Base-by-base conservation (phyloP, 169 alveolate species). In the Plasmodium gaboni region DNA sequence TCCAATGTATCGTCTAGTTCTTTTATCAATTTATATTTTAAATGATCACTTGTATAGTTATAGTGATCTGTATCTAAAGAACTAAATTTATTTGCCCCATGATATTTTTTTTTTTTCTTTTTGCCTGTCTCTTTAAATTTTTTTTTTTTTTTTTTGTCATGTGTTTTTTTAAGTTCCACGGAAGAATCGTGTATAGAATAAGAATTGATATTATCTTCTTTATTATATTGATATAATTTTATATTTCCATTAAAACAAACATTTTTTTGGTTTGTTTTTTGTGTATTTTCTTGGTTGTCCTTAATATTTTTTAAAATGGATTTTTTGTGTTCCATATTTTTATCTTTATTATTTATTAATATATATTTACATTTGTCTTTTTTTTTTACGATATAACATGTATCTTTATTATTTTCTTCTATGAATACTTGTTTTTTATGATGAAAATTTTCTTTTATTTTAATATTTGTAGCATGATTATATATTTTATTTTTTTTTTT, bases 231-330 rank as follows among this genome's bases (percentile, higher is more conserved):
- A 24, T 3, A 80, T 61, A 50, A 4, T 68, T 80, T 59, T 12
- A 80, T 17, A 48, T 68, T 65, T 15, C 53, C 65, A 55, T 69
- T 68, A 22, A 80, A 80, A 8, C 73, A 65, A 1, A 80, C 90
- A 2, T n/a, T 67, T 55, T 80, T 80, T 1, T 4, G 6, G 1
- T 5, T 51, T 26, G 17, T 67, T 13, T 28, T 71, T 53, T 50
- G 17, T 15, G 12, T n/a, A 9, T 53, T 22, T 5, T 32, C 5
- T 72, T 72, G 46, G 1, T n/a, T 44, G 24, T 28, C 9, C 17
- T 50, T 50, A 17, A 0, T 28, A 28, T 28, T 28, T 28, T 28
- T 28, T 28, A 28, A 28, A 28, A 7, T 74, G 0, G 51, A 22
- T 48, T 32, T 44, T 57, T 74, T 60, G 1, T 13, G 1, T 74